Evolutionary conservation across 2,329 filamentous ascomycete genomes (phyloP), one percentile per base, ranked within the genome.

Genomic region (Beauveria sp.): DNA sequence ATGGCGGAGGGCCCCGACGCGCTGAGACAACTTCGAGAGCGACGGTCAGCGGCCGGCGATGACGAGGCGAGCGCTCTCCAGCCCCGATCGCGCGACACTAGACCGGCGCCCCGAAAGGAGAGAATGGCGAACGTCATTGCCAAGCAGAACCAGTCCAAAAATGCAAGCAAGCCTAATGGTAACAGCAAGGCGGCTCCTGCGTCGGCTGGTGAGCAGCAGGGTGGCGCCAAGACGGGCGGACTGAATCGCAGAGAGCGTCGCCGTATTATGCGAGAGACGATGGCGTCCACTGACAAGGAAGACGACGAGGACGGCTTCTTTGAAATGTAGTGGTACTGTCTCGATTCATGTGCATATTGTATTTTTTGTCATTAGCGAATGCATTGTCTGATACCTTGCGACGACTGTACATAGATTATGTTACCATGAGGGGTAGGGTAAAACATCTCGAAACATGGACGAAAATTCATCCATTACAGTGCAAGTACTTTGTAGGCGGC

Each of bases 261-360:
- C 56, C 69, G 69, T 52, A 67, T 71, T 50, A 74, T 74, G 71
- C 73, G 70, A 54, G 69, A 75, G 65, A 63, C 70, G 45, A 65
- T 67, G 68, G 69, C 74, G 61, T 66, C 66, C n/a, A 65, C 69
- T n/a, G 72, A 73, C 24, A 72, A 74, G 48, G 77, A 79, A 26
- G 72, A 74, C 20, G 79, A 77, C 24, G 77, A 79, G 61, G 82
- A 78, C 10, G 81, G 83, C 14, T 88, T 87, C 73, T 87, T 87
- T 67, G 82, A 86, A 67, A 34, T 61, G 22, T 61, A 55, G 16
- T 5, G 26, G 14, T 28, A 2, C 24, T 4, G 28, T 55, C 12
- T 54, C 12, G 2, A 18, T 31, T 34, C 18, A 51, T 24, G 12
- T 28, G 43, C 59, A 61, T 61, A 26, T 40, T 59, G 46, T 43